phyloP scores from a whole-genome alignment of 164 flowering plant genomes.

The Magnolia officinalis region DNA sequence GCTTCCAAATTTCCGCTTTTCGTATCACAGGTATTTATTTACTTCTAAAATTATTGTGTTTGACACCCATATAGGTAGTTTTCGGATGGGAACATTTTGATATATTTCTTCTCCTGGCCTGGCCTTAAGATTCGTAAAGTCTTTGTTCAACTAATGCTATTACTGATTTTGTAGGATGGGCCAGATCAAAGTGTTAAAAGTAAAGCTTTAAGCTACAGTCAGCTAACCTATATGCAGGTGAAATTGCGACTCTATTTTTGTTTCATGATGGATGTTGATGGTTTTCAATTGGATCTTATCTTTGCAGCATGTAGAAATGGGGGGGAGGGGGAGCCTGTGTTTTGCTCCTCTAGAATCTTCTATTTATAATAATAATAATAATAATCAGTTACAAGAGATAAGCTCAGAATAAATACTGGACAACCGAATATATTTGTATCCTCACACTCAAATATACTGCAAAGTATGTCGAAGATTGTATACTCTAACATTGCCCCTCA shows the following conservation, averaged over 20 bases:
- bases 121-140: not conserved
- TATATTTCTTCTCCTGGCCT: not conserved
- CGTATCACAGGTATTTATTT: constrained; percentile 75
- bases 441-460: no score
- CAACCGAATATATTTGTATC: no score
- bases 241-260: constrained; percentile 1
- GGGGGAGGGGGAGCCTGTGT: no score
- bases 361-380: no score
- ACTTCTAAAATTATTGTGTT: not conserved
- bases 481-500: no score
- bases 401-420: no score
- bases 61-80: not conserved
- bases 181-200: constrained; percentile 60
- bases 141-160: not conserved
- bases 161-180: constrained; percentile 68
- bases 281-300: not conserved
- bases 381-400: no score
- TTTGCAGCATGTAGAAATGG: not conserved
- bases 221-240: constrained; percentile 94
- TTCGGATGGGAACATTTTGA: not conserved
- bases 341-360: no score
- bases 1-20: constrained; percentile 91
- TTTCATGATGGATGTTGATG: not conserved
- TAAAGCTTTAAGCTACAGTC: constrained; percentile 75
- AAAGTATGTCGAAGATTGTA: no score